phyloP scores from a whole-genome alignment of 1,284 basidiomycete species.

The Takashimella tepidaria region DNA sequence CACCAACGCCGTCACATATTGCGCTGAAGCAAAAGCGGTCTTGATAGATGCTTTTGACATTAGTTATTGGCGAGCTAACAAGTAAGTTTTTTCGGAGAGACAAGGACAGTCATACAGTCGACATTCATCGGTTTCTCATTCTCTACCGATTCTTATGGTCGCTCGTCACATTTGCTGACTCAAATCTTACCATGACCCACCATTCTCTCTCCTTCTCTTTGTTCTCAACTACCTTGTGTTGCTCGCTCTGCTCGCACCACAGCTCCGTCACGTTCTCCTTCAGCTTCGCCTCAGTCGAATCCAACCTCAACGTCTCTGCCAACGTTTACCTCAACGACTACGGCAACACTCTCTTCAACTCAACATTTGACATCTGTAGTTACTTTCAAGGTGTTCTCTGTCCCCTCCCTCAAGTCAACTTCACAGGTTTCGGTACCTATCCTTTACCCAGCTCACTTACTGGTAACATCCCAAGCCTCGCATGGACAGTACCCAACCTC shows the following conservation, averaged over 20 bases:
- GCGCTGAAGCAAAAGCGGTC: conserved; percentile 69
- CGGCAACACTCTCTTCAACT: conserved; percentile 68
- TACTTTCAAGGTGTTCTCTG: conserved; percentile 74
- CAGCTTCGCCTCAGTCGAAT: conserved; percentile 47
- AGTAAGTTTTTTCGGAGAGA: no score
- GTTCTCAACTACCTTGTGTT: conserved; percentile 45
- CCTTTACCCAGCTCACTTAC: conserved; percentile 57
- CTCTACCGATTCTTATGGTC: conserved; percentile 4
- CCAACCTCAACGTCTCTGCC: conserved; percentile 70
- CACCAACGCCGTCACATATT: conserved; percentile 83
- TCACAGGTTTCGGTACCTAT: conserved; percentile 67
- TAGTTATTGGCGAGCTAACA: conserved; percentile 64
- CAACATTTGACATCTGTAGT: conserved; percentile 66
- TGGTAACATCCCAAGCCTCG: conserved; percentile 66
- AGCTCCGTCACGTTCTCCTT: conserved; percentile 35
- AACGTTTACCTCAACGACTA: conserved; percentile 76
- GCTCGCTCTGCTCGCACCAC: conserved; percentile 9
- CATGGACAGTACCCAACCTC: conserved; percentile 82
- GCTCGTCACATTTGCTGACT: neutral
- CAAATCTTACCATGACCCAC: conserved; percentile 22
- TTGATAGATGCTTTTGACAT: conserved; percentile 77
- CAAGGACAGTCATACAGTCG: no score
- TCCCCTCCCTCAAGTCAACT: conserved; percentile 79
- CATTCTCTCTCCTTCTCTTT: conserved; percentile 62
- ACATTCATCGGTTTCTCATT: no score